phyloP scores from a whole-genome alignment of 176 grass and related monocot genomes.

The Panicum miliaceum region DNA sequence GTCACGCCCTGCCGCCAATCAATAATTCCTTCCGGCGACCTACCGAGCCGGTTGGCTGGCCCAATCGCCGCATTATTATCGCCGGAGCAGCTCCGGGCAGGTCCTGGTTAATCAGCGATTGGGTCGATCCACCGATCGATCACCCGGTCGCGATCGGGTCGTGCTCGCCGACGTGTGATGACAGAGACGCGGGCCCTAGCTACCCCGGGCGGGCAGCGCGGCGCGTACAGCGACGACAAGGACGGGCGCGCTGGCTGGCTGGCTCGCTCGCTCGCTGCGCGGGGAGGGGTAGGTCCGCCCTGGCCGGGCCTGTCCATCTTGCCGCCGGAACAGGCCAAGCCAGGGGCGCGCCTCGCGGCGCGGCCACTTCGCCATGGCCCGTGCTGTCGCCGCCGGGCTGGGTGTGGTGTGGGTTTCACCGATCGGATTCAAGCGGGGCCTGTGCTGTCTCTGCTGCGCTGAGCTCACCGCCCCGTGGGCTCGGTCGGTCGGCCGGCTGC shows the following conservation, averaged over 20 bases:
- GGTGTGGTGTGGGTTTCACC: not conserved
- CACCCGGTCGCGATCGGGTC: not conserved
- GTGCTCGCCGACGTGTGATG: not conserved
- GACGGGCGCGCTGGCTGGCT: too few species aligned
- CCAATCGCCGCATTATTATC: conserved; percentile 2
- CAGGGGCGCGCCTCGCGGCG: not conserved
- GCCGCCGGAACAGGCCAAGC: not conserved
- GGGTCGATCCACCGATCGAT: not conserved
- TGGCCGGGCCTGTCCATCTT: not conserved
- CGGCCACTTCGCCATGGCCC: not conserved
- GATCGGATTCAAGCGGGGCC: not conserved
- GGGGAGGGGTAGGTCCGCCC: not conserved
- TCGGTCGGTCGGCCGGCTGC: not conserved
- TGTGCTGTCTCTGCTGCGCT: not conserved
- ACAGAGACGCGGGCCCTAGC: not conserved
- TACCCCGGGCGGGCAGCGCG: too few species aligned
- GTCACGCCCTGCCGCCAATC: too few species aligned
- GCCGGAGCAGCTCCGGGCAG: not conserved
- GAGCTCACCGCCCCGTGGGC: not conserved
- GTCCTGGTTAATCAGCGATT: not conserved
- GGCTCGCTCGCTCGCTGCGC: too few species aligned
- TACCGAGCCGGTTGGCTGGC: conserved; percentile 19
- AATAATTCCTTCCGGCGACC: not conserved
- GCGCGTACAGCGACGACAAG: too few species aligned
- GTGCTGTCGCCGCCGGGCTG: not conserved